Base-by-base conservation (phyloP, 2,329 filamentous ascomycete species). In the Shiraia bambusicola region DNA sequence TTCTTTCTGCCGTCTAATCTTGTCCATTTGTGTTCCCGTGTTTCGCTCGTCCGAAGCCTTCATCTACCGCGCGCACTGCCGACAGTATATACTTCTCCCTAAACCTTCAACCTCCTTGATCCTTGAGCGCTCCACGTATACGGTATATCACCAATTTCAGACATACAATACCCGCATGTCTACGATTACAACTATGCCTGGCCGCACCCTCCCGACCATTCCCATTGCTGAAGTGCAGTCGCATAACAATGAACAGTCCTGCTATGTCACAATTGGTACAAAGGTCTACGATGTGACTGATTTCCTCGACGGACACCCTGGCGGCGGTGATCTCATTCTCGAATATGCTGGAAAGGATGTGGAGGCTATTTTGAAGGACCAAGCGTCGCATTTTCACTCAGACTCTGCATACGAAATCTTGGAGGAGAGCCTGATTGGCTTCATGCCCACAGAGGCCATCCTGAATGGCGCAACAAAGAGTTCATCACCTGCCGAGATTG, bases 331-430 rank as follows among this genome's bases (percentile, higher is more conserved):
- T 49, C 75, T 97, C 57, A 85, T 98, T 48, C 76, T 96, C 50
- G 87, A 95, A 38, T 95, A 93, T 67, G 93, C 80, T 24, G 92
- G 92, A 54, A 88, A 89, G 69, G 93, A 98, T 69, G 78, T 96
- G 43, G 79, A 81, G 51, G 78, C 83, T 3, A 94, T 96, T 45
- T 76, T 98, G 71, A 83, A 86, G 64, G 91, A 98, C 63, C 78
- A 84, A 47, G 73, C 80, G 30, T 96, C 91, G 25, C 93, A 98
- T 65, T 73, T 76, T 30, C 93, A 98, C 69, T 89, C 87, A 34
- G 91, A 97, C 48, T 79, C 90, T 2, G 93, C 93, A n/a, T 98
- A 96, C 70, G 92, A 97, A 59, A 87, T 97, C 11, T 77, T 98
- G 17, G 88, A 95, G 32, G 93, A 97, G 28, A 86, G 82, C 32